Conservation (phyloP, 805 yeast species). For the Wickerhamiella dianesei region DNA sequence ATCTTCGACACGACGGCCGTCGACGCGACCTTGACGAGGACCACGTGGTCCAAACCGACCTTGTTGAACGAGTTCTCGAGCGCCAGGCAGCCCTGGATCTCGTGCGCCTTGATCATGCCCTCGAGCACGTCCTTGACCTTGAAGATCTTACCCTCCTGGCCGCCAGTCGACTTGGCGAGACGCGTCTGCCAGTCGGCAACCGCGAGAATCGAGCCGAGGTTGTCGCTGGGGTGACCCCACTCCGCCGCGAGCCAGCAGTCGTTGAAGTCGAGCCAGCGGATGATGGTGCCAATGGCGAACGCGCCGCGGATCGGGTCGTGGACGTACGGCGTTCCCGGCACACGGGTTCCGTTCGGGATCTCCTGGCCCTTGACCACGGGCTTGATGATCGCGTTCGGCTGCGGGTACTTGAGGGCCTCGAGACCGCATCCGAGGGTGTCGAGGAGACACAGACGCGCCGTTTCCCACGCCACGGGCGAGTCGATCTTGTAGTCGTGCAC, state of each 20-base stretch:
- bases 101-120: slow-evolving; percentile 51
- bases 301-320: slow-evolving; percentile 48
- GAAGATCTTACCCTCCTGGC: slow-evolving; percentile 30
- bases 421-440: slow-evolving; percentile 51
- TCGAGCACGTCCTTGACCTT: slow-evolving; percentile 39
- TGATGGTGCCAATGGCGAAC: slow-evolving; percentile 41
- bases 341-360: slow-evolving; percentile 43
- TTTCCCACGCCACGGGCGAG: slow-evolving; percentile 36
- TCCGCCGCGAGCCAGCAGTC: slow-evolving; percentile 60
- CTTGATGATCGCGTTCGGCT: slow-evolving; percentile 35
- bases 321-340: slow-evolving; percentile 38
- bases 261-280: slow-evolving; percentile 49
- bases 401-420: slow-evolving; percentile 41
- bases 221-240: slow-evolving; percentile 57
- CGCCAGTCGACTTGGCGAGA: slow-evolving; percentile 29
- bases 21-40: slow-evolving; percentile 46
- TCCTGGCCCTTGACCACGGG: slow-evolving; percentile 46
- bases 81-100: slow-evolving; percentile 47
- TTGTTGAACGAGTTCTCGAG: slow-evolving; percentile 46
- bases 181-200: slow-evolving; percentile 45
- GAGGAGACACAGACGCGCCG: slow-evolving; percentile 42
- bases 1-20: slow-evolving; percentile 45
- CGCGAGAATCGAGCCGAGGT: slow-evolving; percentile 45
- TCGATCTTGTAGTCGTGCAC: slow-evolving; percentile 34
- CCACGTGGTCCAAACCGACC: slow-evolving; percentile 48